A percentile compares a stretch with the other conserved stretches of the same genome.
These are phyloP conservation scores for Quercus phellos DNA, from an alignment of 331 rosid genomes.

Conservation along the genomic window DNA sequence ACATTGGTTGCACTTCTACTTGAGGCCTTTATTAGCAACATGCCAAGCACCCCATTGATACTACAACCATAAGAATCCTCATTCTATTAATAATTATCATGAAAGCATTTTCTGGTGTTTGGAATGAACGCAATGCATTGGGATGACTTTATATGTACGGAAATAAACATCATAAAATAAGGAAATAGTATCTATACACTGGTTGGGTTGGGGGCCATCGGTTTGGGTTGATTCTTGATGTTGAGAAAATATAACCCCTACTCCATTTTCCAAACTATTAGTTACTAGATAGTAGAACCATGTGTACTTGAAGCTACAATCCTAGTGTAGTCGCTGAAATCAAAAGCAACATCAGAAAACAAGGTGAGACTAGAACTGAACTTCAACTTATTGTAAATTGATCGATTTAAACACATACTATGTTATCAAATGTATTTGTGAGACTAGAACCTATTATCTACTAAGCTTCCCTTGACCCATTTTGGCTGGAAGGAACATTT, in stretches of 20 bases:
- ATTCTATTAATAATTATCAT: too few species aligned
- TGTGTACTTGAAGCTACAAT: slow-evolving; percentile 6
- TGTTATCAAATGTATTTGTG: slow-evolving; percentile 31
- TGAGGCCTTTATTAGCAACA: too few species aligned
- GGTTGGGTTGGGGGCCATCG: too few species aligned
- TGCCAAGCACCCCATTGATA: too few species aligned
- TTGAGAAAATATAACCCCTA: neutral
- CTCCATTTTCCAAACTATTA: neutral
- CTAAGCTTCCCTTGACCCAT: slow-evolving; percentile 27
- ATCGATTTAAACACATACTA: slow-evolving; percentile 33
- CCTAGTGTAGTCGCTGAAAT: neutral
- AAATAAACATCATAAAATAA: too few species aligned
- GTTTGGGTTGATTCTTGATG: too few species aligned
- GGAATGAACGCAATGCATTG: too few species aligned
- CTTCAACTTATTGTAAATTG: slow-evolving; percentile 22
- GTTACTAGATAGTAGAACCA: slow-evolving; percentile 2
- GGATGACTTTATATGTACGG: too few species aligned
- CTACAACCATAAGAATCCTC: too few species aligned
- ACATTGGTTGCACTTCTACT: too few species aligned
- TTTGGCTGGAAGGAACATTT: slow-evolving; percentile 18
- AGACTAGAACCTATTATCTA: slow-evolving; percentile 32
- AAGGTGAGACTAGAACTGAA: slow-evolving; percentile 12
- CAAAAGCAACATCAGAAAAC: slow-evolving; percentile 16
- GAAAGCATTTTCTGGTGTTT: too few species aligned
- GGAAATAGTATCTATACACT: too few species aligned